Evolutionary conservation across 257 asterid species (phyloP), one percentile per base, ranked within the genome.

Genomic region (Salvia splendens): DNA sequence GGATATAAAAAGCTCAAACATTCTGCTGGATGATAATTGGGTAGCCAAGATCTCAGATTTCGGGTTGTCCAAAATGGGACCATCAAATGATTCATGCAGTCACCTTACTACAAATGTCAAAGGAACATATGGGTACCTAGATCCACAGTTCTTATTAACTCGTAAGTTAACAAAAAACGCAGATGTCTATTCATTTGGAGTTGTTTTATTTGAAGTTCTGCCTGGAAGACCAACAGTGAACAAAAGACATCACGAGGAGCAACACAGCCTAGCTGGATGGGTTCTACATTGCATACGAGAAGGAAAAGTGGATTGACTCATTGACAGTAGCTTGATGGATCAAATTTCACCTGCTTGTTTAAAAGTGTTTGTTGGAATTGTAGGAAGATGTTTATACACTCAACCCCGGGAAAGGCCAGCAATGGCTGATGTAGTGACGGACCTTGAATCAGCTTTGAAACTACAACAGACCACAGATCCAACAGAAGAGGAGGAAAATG

Each of bases 1-100:
- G 55, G 96, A 89, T 46, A 90, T 86, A 59, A 86, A 89, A 72
- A 82, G 30, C 30, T 24, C 30, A 24, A 24, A 24, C 30, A 24
- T 24, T 24, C 30, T 24, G 30, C 30, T 24, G 30, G 30, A 24
- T 24, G 30, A 24, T 2, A 24, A 24, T 24, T 24, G 30, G 30
- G 30, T 24, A 24, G 30, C 30, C 30, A 24, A 24, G 30, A 24
- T 24, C 30, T 24, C 30, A 24, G 30, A 24, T 24, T 24, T 88
- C 24, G 96, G 94, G 57, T 62, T 88, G 77, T 86, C 94, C 65
- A 86, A 88, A 74, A 84, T 78, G 86, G 87, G 89, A 38, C 87
- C 87, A 4, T 65, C 67, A 8, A 82, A 81, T 41, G 88, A 84
- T 41, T 81, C 90, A 16, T 71, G 73, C 79, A 76, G 80, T 14